Base-by-base conservation (phyloP, 345 rosid species). In the Conringia planisiliqua region DNA sequence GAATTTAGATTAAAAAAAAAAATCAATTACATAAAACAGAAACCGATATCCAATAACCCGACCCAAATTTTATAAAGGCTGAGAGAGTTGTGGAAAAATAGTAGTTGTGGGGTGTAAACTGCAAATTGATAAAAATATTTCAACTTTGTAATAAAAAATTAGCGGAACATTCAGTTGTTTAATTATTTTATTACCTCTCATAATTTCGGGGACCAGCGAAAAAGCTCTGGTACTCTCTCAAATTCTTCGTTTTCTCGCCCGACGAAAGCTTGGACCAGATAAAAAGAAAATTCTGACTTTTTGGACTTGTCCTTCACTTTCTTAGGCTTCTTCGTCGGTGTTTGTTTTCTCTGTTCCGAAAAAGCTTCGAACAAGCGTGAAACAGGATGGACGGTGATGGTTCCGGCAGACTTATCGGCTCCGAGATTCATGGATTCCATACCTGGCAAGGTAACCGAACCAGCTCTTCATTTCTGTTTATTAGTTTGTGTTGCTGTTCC, bases 401-500 rank as follows among this genome's bases (percentile, higher is more conserved):
- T 52, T 22, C 77, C 35, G 85, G 82, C 24, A 76, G 35, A 71
- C 96, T 95, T 3, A 86, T 76, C 16, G 86, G 89, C 74, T 73
- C 93, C 0, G 96, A 95, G 79, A 86, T 92, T 88, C 99, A 95
- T 84, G 99, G 99, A 55, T 95, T 95, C 56, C 94, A 78, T 77
- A 86, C 91, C 10, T 52, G 82, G 11, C 77, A 79, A 81, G 98
- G 99, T 94, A 39, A 59, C 43, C 29, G 33, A 39, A 29, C 62
- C 54, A 72, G 32, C 32, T 65, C 52, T 38, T 44, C 7, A 35
- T 55, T 12, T 30, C 38, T 43, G 8, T 2, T 10, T 47, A 35
- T 4, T 56, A 6, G 14, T 46, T 13, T 26, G 32, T 2, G 57
- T 2, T 52, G 0, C 13, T 27, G 10, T 27, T 27, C 35, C 18